Evolutionary conservation across 2,329 filamentous ascomycete genomes (phyloP), one percentile per base, ranked within the genome.

Genomic region (Ambrosiella xylebori): DNA sequence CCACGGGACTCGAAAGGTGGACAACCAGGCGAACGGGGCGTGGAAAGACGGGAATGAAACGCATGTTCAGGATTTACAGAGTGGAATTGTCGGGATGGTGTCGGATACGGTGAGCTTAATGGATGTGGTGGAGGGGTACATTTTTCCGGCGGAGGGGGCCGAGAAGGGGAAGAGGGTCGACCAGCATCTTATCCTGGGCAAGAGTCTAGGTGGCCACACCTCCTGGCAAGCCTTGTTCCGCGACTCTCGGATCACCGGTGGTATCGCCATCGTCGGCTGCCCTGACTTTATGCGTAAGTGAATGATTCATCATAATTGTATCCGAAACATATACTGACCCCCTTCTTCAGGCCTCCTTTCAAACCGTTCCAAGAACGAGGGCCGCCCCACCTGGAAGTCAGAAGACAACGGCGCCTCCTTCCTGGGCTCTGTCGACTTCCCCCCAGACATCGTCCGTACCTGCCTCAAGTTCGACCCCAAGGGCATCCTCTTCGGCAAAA

Each of bases 61-160:
- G 6, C 93, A 97, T 71, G 91, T 89, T 0, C 81, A 88, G 66
- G 93, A 98, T 69, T 95, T 98, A 89, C 89, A 93, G 67, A 82
- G 80, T 37, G 80, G 81, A 61, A 84, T 90, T 61, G 79, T 80
- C 69, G 77, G 79, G 56, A 91, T 86, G 0, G 84, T 85, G 12
- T 70, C 73, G n/a, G 91, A 97, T 68, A 82, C 84, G 39, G 80
- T 77, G 13, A 74, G 83, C 8, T 71, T 97, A 61, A 84, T 97
- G 63, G 84, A 89, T 64, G 79, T 88, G 58, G 73, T 95, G 1
- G 80, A 80, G n/a, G 81, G 81, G 0, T 94, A 90, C 66, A 71
- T 93, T 19, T 85, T 86, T 64, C 76, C 76, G 3, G 70, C 70
- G 60, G 62, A 71, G 1, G 69, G 72, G 63, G 66, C 58, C 58